Evolutionary conservation across 345 rosid genomes (phyloP).

Genomic region (Eucalyptus regnans): DNA sequence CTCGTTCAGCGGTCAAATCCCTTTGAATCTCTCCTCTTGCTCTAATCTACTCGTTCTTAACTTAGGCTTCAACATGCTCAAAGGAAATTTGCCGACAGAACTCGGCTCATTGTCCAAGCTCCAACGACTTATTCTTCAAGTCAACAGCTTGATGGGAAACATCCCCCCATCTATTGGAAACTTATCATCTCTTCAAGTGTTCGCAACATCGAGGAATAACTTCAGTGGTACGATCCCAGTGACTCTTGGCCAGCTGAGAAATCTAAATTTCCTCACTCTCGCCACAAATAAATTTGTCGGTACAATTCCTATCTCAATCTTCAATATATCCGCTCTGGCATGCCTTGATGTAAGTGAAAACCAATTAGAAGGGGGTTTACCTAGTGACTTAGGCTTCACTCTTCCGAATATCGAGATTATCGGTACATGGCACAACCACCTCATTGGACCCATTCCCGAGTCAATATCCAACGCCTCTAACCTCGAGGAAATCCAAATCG

Average conservation of each 20-base stretch:
- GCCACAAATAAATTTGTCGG: fast-evolving
- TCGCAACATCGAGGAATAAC: fast-evolving
- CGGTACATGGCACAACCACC: no score
- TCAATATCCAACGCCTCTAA: no score
- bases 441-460: no score
- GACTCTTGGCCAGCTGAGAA: neutral
- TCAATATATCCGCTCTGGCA: no score
- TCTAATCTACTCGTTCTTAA: neutral
- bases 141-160: neutral
- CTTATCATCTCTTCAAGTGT: fast-evolving
- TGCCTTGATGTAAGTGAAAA: no score
- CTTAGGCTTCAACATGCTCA: no score
- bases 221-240: fast-evolving
- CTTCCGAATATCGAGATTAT: no score
- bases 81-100: neutral
- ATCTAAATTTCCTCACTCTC: fast-evolving
- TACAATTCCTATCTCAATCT: neutral
- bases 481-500: fast-evolving
- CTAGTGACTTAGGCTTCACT: no score
- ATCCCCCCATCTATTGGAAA: neutral
- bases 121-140: fast-evolving
- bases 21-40: neutral
- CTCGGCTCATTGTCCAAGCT: neutral
- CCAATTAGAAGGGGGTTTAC: no score
- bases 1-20: neutral